Base-by-base conservation (phyloP, 352 stramenopile species). In the Pythium dissimile region DNA sequence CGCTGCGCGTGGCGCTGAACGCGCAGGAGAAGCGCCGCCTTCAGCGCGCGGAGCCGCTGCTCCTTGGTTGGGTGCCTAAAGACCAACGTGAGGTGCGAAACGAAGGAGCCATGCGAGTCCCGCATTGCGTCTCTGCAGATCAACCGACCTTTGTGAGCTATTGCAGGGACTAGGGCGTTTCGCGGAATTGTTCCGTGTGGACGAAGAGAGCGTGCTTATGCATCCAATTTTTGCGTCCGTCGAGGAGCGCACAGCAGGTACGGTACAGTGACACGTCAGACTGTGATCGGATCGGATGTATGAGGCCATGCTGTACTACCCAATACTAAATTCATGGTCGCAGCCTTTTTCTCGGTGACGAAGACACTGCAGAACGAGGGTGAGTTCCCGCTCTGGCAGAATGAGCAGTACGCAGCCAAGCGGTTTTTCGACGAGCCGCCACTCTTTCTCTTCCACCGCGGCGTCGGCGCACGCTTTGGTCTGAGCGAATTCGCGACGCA, bases 401-500 rank as follows among this genome's bases (percentile, higher is more conserved):
- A 80, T 41, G 79, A 92, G 57, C 55, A 80, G 32, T 92, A 89
- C 60, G 70, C 67, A 16, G 66, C 82, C 42, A 81, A 71, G 67
- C 71, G 57, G 2, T 65, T 64, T 38, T 82, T 83, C 50, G 66
- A 64, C 28, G 69, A 69, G 23, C 53, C 52, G 7, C 75, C 76
- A 30, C 61, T 89, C 16, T 88, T 92, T 55, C 69, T 63, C 53
- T 86, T 75, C 57, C 68, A 92, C 30, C 79, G 82, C n/a, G 77
- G 78, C 21, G 76, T 77, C n/a, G 80, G 70, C 28, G 58, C 67
- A 24, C 72, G 64, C 59, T 92, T 92, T 24, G 79, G 82, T 1
- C 63, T 92, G 24, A 78, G 65, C 27, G 73, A 86, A 54, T 92
- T 75, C 54, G 82, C 72, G 35, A 87, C 77, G 13, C 77, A 89